Base-by-base conservation (phyloP, 2,329 filamentous ascomycete species). In the Microsporum canis region DNA sequence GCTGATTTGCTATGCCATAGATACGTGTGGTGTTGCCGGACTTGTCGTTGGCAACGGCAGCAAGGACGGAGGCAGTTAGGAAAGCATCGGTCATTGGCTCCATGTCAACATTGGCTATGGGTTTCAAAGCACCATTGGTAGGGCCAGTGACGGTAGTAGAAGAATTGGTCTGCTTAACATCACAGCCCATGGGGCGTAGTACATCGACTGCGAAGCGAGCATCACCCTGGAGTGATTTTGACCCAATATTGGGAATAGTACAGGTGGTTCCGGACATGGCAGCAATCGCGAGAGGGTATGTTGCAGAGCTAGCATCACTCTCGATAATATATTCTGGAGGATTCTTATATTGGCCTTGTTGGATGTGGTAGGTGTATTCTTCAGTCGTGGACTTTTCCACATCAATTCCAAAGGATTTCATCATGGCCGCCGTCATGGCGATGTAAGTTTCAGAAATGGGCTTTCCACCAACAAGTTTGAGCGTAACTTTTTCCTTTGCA, bases 61-160 rank as follows among this genome's bases (percentile, higher is more conserved):
- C 94, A 55, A 99, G 81, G 3, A 96, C 91, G 1, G 91, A 95
- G 17, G 94, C 94, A 3, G 91, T 96, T 59, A 99, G 80, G 79
- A 99, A 99, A 57, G 94, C 94, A 74, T 99, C 94, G 0, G 94
- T 99, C 94, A 99, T 99, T 0, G 92, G 88, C 73, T 97, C 94
- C 94, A 99, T 99, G 70, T 99, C 91, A 33, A 99, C 85, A 62
- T 92, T 87, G 17, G 85, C 77, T 10, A 99, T 78, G 0, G 89
- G 87, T 67, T 85, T 85, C 43, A 99, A 77, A 14, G 81, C 76
- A 8, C 94, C 92, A 60, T 80, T 75, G 1, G 82, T 75, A n/a
- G 94, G 94, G 0, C 94, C 94, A 6, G 88, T 95, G 6, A 99
- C 94, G 0, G 91, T 97, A 1, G 94, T 99, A 0, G 91, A 95